These are phyloP conservation scores for Kodamaea anthophila DNA, from an alignment of 1,139 yeast genomes.

Conservation along the genomic window DNA sequence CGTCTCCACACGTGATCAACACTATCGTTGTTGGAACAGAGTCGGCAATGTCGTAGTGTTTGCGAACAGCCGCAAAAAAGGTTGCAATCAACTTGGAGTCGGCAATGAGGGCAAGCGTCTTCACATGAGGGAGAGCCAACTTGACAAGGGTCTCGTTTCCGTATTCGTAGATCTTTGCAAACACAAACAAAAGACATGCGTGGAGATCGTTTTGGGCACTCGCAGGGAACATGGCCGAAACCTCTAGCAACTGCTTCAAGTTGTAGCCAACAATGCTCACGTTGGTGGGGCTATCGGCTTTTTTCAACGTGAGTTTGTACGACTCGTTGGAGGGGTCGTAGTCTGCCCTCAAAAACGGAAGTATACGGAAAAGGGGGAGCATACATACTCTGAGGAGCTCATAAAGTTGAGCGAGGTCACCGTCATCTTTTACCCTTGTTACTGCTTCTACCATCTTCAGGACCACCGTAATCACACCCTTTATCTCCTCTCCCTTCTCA, in stretches of 20 bases:
- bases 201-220: slow-evolving; percentile 64
- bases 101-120: slow-evolving; percentile 33
- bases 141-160: slow-evolving; percentile 43
- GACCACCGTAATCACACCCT: slow-evolving; percentile 2
- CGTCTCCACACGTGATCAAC: slow-evolving; percentile 49
- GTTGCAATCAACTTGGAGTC: slow-evolving; percentile 24
- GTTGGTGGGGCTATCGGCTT: slow-evolving; percentile 31
- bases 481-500: slow-evolving; percentile 45
- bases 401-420: slow-evolving; percentile 25
- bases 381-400: slow-evolving; percentile 72
- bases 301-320: slow-evolving; percentile 22
- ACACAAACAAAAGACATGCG: slow-evolving; percentile 60
- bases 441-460: background rate
- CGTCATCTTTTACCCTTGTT: background rate
- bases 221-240: slow-evolving; percentile 60
- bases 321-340: slow-evolving; percentile 31
- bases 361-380: slow-evolving; percentile 52
- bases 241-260: slow-evolving; percentile 51
- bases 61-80: slow-evolving; percentile 33
- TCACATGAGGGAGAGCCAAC: slow-evolving; percentile 51
- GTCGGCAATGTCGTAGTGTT: slow-evolving; percentile 29
- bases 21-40: slow-evolving; percentile 55
- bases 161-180: slow-evolving; percentile 54
- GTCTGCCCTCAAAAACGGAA: slow-evolving; percentile 56
- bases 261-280: slow-evolving; percentile 45